Base-by-base conservation (phyloP, 106 monocot species). In the Iris macrosiphon region DNA sequence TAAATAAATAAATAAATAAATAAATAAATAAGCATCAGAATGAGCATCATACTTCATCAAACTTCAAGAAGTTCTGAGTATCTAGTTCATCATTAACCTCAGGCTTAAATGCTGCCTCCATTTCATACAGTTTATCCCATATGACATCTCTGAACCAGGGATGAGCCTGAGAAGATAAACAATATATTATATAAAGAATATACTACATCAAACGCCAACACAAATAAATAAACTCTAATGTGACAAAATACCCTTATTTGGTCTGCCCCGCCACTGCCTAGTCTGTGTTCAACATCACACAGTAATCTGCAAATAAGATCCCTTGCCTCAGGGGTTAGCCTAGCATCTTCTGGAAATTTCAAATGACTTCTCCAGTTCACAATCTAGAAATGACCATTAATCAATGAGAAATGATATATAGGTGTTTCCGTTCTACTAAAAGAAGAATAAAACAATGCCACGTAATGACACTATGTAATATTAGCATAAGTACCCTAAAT, bases 91-190 rank as follows among this genome's bases (percentile, higher is more conserved):
- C 82, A 68, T 79, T 98, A 39, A 98, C 80, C 55, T 87, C 77
- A 57, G 96, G 96, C 65, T 90, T 98, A 70, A 90, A 98, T 55
- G 96, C 96, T 53, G 96, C 96, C 14, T 83, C 89, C 54, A 66
- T 83, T 59, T 98, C 90, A 83, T 98, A 98, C 31, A 98, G 82
- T 56, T 80, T 90, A 51, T 98, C 96, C 96, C 96, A 98, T 25
- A 59, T 45, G 61, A 90, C 50, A 57, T 63, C 82, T 64, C 35
- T 86, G 66, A 98, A 98, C 96, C 96, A 98, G 35, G 96, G 90
- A 77, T 98, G 96, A 30, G 83, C 90, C 96, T 98, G 63, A 63
- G 28, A 63, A 59, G 28, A 49, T 46, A 50, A 44, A 74, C 6
- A 35, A 72, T n/a, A 58, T 37, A 14, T 42, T 48, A 17, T 33